Percentiles rank a stretch among this genome's conserved stretches.
Conservation (phyloP, 2,329 filamentous ascomycete genomes). For the Pseudogymnoascus sp. region DNA sequence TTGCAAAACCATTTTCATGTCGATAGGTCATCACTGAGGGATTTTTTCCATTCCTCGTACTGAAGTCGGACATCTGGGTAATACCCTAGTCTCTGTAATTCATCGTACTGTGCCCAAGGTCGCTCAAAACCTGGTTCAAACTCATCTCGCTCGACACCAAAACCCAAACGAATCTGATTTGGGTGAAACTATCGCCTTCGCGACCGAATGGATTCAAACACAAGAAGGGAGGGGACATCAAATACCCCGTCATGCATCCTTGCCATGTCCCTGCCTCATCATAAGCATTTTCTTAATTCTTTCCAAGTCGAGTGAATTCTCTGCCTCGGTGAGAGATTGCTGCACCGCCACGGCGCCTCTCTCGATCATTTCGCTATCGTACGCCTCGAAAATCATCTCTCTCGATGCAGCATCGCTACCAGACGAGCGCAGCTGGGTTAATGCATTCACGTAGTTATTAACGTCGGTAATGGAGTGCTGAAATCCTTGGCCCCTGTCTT, state of each 20-base stretch:
- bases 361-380: conserved; percentile 29
- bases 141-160: no score
- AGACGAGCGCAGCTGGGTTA: conserved; percentile 22
- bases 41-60: no score
- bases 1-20: no score
- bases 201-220: conserved; percentile 18
- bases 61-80: no score
- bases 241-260: conserved; percentile 15
- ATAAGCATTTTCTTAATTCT: conserved; percentile 30
- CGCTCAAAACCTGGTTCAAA: no score
- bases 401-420: conserved; percentile 11
- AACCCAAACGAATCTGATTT: no score
- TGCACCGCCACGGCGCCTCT: conserved; percentile 30
- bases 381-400: conserved; percentile 23
- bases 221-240: neutral
- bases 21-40: no score
- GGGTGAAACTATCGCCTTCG: neutral
- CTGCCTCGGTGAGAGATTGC: conserved; percentile 30
- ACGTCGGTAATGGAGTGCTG: conserved; percentile 38
- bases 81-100: no score
- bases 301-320: conserved; percentile 26
- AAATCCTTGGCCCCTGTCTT: conserved; percentile 38
- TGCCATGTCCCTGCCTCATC: conserved; percentile 26
- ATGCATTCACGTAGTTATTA: conserved; percentile 31
- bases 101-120: no score